phyloP scores from a whole-genome alignment of 768 basidiomycete genomes.

The Nidularia sp. region DNA sequence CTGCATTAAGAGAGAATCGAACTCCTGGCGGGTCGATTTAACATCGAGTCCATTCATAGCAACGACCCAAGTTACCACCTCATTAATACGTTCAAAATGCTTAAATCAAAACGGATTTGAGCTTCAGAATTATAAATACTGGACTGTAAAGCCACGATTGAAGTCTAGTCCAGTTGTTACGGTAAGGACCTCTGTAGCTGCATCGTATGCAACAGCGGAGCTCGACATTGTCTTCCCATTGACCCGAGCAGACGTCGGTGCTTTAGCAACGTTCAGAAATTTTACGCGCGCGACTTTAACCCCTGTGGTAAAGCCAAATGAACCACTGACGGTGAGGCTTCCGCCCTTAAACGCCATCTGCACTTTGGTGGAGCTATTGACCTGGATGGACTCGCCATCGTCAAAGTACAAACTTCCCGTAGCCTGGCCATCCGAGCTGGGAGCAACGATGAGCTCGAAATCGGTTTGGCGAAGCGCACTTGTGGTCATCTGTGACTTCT shows the following conservation, averaged over 20 bases:
- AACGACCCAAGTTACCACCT: too few species aligned
- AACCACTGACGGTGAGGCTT: conserved; percentile 27
- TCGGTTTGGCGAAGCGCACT: conserved; percentile 45
- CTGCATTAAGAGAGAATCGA: too few species aligned
- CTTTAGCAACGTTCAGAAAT: conserved; percentile 29
- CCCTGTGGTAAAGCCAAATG: conserved; percentile 30
- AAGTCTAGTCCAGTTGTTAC: conserved; percentile 36
- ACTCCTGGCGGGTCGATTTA: too few species aligned
- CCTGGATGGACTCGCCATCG: conserved; percentile 52
- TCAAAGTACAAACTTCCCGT: conserved; percentile 56
- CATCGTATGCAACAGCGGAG: conserved; percentile 27
- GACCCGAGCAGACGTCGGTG: conserved; percentile 22
- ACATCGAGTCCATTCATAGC: too few species aligned
- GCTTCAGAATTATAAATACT: background rate
- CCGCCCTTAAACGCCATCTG: conserved; percentile 25
- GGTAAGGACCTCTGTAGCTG: conserved; percentile 34
- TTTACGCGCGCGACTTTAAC: conserved; percentile 32
- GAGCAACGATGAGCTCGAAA: conserved; percentile 64
- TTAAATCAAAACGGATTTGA: too few species aligned
- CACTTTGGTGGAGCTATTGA: conserved; percentile 24
- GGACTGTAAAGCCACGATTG: conserved; percentile 25
- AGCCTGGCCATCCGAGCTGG: conserved; percentile 44
- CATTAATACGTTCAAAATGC: too few species aligned
- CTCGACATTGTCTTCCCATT: conserved; percentile 18
- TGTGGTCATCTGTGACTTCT: conserved; percentile 56